Percentiles rank a stretch among this genome's conserved stretches.
Conservation (phyloP, 306 rosid species). For the Cicer chorassanicum region DNA sequence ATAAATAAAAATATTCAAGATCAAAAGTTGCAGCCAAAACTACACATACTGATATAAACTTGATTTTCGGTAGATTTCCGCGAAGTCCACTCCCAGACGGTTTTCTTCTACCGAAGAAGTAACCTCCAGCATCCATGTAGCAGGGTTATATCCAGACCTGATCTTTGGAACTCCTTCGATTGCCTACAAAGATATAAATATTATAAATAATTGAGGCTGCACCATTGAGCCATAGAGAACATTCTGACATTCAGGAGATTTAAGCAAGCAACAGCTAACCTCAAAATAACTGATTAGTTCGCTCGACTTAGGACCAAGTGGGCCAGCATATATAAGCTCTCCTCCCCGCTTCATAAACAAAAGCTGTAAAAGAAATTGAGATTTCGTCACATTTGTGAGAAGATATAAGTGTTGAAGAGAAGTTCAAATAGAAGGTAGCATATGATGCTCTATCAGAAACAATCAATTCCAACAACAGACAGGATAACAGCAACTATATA, state of each 20-base stretch:
- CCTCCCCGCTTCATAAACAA: constrained; percentile 98
- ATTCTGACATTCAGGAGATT: constrained; percentile 32
- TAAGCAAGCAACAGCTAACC: constrained; percentile 58
- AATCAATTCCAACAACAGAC: not conserved
- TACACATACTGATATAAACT: constrained; percentile 77
- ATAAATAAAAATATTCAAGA: constrained; percentile 30
- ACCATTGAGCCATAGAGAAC: constrained; percentile 39
- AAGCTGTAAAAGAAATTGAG: constrained; percentile 66
- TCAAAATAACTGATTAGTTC: constrained; percentile 87
- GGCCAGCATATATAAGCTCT: constrained; percentile 97
- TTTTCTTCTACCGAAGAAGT: constrained; percentile 83
- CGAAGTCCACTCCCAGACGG: constrained; percentile 85
- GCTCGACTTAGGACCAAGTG: constrained; percentile 87
- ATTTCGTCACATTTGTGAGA: constrained; percentile 32
- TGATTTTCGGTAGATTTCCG: constrained; percentile 84
- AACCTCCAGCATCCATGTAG: constrained; percentile 97
- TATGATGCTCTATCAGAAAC: constrained; percentile 27
- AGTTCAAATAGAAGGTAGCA: constrained; percentile 24
- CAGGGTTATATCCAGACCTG: constrained; percentile 87
- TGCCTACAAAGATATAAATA: constrained; percentile 57
- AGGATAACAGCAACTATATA: constrained; percentile 19
- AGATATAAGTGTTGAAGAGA: constrained; percentile 26
- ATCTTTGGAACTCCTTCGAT: constrained; percentile 83
- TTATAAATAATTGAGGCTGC: constrained; percentile 38
- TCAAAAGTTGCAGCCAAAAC: constrained; percentile 22